Percentiles rank a stretch among this genome's conserved stretches.
Evolutionary conservation across 805 yeast genomes (phyloP).

Genomic region (Lachancea fermentati): DNA sequence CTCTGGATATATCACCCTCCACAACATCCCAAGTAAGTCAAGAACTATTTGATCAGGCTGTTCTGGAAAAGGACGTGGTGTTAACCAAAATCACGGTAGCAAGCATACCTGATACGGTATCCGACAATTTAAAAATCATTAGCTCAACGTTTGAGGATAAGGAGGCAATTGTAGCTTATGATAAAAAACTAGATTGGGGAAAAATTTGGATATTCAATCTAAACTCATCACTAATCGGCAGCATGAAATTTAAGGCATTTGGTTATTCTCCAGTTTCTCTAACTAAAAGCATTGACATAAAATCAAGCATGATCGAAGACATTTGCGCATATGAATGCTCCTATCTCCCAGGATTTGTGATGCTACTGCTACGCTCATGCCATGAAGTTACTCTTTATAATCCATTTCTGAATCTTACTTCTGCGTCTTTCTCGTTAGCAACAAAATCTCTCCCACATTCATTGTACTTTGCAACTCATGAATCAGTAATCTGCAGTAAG

Average conservation of each 20-base stretch:
- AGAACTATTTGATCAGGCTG: constrained; percentile 23
- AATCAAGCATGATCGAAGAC: constrained; percentile 7
- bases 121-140: constrained; percentile 31
- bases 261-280: constrained; percentile 22
- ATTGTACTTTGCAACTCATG: constrained; percentile 2
- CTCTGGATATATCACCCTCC: constrained; percentile 12
- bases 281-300: constrained; percentile 10
- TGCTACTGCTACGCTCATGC: constrained; percentile 10
- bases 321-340: constrained; percentile 9
- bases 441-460: not conserved
- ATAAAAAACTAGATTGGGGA: constrained; percentile 38
- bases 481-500: not conserved
- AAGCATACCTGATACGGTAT: constrained; percentile 31
- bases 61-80: constrained; percentile 61
- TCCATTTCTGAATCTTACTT: constrained; percentile 26
- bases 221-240: constrained; percentile 21
- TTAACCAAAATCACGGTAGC: constrained; percentile 52
- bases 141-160: constrained; percentile 44
- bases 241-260: constrained; percentile 23
- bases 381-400: constrained; percentile 33
- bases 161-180: constrained; percentile 57
- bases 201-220: constrained; percentile 42
- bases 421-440: constrained; percentile 36
- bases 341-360: constrained; percentile 14
- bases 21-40: constrained; percentile 14